Conservation (phyloP, 371 early-diverging fungal genomes). For the Mucor piriformis region DNA sequence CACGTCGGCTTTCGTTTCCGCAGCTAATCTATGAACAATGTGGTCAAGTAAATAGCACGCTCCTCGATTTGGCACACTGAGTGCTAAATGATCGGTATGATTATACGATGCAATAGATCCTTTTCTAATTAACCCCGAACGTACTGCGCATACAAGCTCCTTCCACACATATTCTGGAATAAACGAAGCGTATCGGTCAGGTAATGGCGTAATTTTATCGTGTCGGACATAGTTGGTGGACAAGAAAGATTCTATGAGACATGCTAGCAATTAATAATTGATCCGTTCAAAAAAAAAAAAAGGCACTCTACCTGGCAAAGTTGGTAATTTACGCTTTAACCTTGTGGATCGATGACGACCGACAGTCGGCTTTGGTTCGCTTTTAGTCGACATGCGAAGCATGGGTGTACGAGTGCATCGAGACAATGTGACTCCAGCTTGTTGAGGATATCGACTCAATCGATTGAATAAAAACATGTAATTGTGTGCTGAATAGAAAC, state of each 20-base stretch:
- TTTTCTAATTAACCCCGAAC: constrained; percentile 38
- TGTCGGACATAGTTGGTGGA: constrained; percentile 13
- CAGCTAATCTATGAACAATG: constrained; percentile 31
- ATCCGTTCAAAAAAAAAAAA: background rate
- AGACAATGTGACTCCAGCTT: background rate
- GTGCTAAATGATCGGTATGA: constrained; percentile 39
- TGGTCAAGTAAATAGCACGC: constrained; percentile 44
- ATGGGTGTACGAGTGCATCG: background rate
- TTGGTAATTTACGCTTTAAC: constrained; percentile 6
- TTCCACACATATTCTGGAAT: constrained; percentile 37
- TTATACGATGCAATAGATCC: constrained; percentile 27
- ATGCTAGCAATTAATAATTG: background rate
- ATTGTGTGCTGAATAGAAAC: background rate
- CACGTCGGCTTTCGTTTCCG: constrained; percentile 32
- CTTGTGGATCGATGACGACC: constrained; percentile 14
- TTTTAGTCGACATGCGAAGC: background rate
- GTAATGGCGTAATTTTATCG: constrained; percentile 2
- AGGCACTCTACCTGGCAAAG: constrained; percentile 9
- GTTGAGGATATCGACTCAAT: constrained; percentile 1
- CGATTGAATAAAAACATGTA: constrained; percentile 7
- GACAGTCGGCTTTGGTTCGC: background rate
- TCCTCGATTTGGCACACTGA: constrained; percentile 35
- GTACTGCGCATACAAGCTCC: constrained; percentile 29
- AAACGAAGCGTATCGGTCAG: constrained; percentile 14
- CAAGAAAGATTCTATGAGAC: constrained; percentile 10